Conservation (phyloP, 768 basidiomycete genomes). For the Boletus pseudopeckii region DNA sequence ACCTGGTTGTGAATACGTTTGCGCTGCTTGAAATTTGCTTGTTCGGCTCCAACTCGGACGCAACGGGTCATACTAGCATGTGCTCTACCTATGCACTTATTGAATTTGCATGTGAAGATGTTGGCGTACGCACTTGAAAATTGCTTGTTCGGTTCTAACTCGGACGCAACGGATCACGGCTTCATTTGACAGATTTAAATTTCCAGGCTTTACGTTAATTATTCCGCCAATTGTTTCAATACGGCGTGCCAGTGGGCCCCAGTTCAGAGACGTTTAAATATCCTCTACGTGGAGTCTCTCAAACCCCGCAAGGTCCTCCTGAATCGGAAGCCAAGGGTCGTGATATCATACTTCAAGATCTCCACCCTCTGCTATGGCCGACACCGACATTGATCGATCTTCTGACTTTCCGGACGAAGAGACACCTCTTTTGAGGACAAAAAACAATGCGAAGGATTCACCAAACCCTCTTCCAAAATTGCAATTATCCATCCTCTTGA, state of each 20-base stretch:
- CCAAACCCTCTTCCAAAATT: not conserved
- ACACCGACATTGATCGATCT: not conserved
- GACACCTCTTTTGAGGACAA: not conserved
- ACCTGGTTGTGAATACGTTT: not conserved
- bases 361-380: not conserved
- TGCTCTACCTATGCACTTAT: too few relatives aligned
- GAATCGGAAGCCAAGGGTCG: not conserved
- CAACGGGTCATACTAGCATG: too few relatives aligned
- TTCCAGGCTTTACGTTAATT: not conserved
- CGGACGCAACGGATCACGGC: not conserved
- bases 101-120: too few relatives aligned
- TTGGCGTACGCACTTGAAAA: too few relatives aligned
- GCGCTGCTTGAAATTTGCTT: not conserved
- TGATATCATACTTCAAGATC: too few relatives aligned
- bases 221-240: not conserved
- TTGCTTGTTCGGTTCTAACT: too few relatives aligned
- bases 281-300: too few relatives aligned
- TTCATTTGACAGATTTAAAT: not conserved
- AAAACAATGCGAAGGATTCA: not conserved
- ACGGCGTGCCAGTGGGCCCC: not conserved
- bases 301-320: not conserved
- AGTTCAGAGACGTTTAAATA: not conserved
- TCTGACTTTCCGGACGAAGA: not conserved
- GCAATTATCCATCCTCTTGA: not conserved
- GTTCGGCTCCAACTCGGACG: not conserved